A percentile compares a stretch with the other conserved stretches of the same genome.
phyloP scores from a whole-genome alignment of 1,284 basidiomycete species.

The Irpex lacteus region DNA sequence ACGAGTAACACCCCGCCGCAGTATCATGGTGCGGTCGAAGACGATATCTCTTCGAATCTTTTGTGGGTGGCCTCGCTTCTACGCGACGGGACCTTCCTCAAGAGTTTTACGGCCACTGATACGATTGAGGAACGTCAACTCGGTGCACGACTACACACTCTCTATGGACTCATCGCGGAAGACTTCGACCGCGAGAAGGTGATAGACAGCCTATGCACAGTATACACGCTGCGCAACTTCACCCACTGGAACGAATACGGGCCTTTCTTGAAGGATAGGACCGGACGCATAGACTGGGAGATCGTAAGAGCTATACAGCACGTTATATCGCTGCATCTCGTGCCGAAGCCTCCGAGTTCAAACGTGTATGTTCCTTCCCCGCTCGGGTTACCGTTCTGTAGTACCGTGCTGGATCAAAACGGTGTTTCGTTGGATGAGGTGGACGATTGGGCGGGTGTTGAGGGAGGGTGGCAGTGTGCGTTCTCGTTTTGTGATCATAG shows the following conservation, averaged over 20 bases:
- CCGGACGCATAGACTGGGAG: conserved; percentile 54
- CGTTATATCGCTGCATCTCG: conserved; percentile 48
- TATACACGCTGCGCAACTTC: conserved; percentile 62
- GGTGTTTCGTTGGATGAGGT: conserved; percentile 35
- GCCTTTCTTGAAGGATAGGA: conserved; percentile 46
- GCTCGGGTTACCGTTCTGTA: conserved; percentile 52
- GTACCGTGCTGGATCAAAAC: conserved; percentile 40
- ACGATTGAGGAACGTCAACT: conserved; percentile 43
- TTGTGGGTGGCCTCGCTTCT: conserved; percentile 48
- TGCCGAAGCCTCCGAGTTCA: conserved; percentile 35
- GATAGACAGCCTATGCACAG: conserved; percentile 46
- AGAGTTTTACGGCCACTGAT: conserved; percentile 28
- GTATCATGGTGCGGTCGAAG: conserved; percentile 25
- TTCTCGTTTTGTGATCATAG: conserved; percentile 71
- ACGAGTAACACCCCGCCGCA: conserved; percentile 39
- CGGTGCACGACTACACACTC: conserved; percentile 48
- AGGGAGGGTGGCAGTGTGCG: conserved; percentile 56
- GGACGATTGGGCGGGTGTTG: conserved; percentile 63
- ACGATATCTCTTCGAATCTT: conserved; percentile 45
- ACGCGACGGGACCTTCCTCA: conserved; percentile 41
- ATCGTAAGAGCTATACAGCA: conserved; percentile 58
- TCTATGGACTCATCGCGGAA: conserved; percentile 47
- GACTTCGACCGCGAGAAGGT: conserved; percentile 35
- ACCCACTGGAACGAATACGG: conserved; percentile 49
- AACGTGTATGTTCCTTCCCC: conserved; percentile 32